Percentiles rank a stretch among this genome's conserved stretches.
These are phyloP conservation scores for Oxyria digyna DNA, from an alignment of 148 eudicot species.

Conservation along the genomic window DNA sequence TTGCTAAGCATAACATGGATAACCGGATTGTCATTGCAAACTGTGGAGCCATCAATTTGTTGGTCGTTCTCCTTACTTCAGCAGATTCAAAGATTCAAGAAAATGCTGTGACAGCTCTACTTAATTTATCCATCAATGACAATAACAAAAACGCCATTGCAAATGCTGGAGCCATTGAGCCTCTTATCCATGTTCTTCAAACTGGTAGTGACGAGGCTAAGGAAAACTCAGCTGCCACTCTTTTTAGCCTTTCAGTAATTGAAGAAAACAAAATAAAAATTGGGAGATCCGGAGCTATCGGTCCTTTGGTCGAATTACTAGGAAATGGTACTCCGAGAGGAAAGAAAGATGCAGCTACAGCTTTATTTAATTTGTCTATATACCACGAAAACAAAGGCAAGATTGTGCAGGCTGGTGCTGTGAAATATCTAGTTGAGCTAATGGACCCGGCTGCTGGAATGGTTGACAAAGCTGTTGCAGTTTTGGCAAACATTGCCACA, in stretches of 20 bases:
- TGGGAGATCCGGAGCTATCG: constrained; percentile 11
- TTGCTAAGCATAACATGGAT: constrained; percentile 29
- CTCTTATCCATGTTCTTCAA: constrained; percentile 8
- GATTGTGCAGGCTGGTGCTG: constrained; percentile 58
- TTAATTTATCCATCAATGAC: constrained; percentile 28
- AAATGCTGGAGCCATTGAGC: constrained; percentile 24
- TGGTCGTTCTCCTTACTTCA: constrained; percentile 17
- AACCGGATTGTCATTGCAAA: constrained; percentile 24
- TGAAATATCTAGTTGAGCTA: constrained; percentile 44
- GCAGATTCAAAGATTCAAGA: constrained; percentile 19
- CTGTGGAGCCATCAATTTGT: constrained; percentile 22
- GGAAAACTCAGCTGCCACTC: constrained; percentile 14
- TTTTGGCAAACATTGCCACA: constrained; percentile 47
- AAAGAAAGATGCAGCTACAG: constrained; percentile 15
- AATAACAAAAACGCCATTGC: constrained; percentile 25
- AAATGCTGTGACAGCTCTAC: constrained; percentile 28
- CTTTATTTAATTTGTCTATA: constrained; percentile 13
- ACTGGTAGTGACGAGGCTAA: constrained; percentile 10
- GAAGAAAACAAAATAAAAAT: constrained; percentile 12
- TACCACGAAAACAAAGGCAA: constrained; percentile 21
- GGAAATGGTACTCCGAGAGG: constrained; percentile 14
- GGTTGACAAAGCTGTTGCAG: constrained; percentile 65
- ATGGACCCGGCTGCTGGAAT: constrained; percentile 68
- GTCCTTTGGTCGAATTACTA: constrained; percentile 8
- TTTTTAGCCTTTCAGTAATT: constrained; percentile 12